Conservation (phyloP, 2,329 filamentous ascomycete species). For the Pseudogymnoascus sp. region DNA sequence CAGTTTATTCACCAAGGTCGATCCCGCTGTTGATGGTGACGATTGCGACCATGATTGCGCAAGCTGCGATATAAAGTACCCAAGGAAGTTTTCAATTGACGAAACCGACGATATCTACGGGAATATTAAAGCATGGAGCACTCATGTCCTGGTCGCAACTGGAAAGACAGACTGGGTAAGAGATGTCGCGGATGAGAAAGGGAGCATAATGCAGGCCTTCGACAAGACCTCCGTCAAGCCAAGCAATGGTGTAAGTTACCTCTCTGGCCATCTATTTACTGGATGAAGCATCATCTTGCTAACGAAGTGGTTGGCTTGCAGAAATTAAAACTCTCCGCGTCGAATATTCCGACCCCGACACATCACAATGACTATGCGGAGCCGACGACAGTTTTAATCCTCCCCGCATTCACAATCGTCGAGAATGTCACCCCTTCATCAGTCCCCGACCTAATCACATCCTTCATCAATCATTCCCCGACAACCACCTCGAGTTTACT, state of each 20-base stretch:
- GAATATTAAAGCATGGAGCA: slow-evolving; percentile 76
- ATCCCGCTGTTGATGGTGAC: slow-evolving; percentile 73
- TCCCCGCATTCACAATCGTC: slow-evolving; percentile 76
- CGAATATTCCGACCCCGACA: slow-evolving; percentile 76
- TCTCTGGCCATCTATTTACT: not conserved
- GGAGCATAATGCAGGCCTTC: slow-evolving; percentile 74
- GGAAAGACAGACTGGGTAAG: slow-evolving; percentile 92
- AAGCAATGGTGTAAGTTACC: slow-evolving; percentile 55
- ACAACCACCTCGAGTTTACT: slow-evolving; percentile 54
- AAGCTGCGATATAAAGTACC: slow-evolving; percentile 70
- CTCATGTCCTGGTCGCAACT: slow-evolving; percentile 88
- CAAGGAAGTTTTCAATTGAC: slow-evolving; percentile 64
- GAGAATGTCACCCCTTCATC: slow-evolving; percentile 73
- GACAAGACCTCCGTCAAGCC: slow-evolving; percentile 47
- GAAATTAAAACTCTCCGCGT: slow-evolving; percentile 85
- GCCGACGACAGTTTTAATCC: slow-evolving; percentile 72
- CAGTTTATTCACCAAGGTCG: slow-evolving; percentile 63
- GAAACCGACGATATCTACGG: slow-evolving; percentile 75
- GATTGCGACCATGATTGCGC: slow-evolving; percentile 85
- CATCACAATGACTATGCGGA: slow-evolving; percentile 53
- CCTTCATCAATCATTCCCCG: slow-evolving; percentile 62
- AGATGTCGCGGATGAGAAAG: slow-evolving; percentile 80
- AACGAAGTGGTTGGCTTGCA: slow-evolving; percentile 29
- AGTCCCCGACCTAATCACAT: slow-evolving; percentile 62
- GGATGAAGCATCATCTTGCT: not conserved